A percentile compares a stretch with the other conserved stretches of the same genome.
Evolutionary conservation across 805 yeast species (phyloP).

Genomic region (Sugiyamaella boreocaroliniensis): DNA sequence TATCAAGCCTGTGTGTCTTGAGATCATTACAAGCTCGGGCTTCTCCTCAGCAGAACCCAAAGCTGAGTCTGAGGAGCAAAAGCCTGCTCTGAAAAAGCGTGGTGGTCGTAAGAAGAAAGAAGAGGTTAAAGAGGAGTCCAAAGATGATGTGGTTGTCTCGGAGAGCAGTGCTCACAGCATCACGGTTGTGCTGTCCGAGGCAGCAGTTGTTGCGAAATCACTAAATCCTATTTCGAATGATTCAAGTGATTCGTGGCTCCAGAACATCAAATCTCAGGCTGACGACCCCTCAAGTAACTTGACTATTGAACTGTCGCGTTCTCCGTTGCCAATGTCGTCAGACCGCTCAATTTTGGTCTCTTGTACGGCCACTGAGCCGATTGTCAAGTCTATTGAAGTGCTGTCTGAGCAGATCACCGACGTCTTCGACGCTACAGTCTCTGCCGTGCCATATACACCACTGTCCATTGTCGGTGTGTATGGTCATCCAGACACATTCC

Average conservation of each 20-base stretch:
- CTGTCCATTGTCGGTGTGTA: conserved; percentile 14
- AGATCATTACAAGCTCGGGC: background rate
- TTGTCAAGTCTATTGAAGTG: background rate
- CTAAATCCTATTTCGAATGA: background rate
- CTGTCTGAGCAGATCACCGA: background rate
- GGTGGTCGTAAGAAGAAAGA: background rate
- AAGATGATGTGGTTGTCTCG: background rate
- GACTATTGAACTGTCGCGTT: background rate
- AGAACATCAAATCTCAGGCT: background rate
- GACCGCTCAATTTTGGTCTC: background rate
- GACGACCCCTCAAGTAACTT: background rate
- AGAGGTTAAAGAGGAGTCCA: background rate
- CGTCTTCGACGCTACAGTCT: background rate
- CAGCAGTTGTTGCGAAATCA: background rate
- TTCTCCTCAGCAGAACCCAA: background rate
- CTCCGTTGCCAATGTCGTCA: background rate
- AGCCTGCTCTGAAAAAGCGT: background rate
- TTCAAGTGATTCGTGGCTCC: background rate
- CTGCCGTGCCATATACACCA: conserved; percentile 11
- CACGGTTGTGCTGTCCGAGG: background rate
- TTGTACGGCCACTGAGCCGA: background rate
- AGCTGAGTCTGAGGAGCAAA: background rate
- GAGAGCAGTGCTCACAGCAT: background rate
- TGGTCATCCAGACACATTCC: conserved; percentile 21
- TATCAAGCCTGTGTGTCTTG: background rate